A percentile compares a stretch with the other conserved stretches of the same genome.
phyloP scores from a whole-genome alignment of 2,329 filamentous ascomycete genomes.

The Ascochyta lentis region DNA sequence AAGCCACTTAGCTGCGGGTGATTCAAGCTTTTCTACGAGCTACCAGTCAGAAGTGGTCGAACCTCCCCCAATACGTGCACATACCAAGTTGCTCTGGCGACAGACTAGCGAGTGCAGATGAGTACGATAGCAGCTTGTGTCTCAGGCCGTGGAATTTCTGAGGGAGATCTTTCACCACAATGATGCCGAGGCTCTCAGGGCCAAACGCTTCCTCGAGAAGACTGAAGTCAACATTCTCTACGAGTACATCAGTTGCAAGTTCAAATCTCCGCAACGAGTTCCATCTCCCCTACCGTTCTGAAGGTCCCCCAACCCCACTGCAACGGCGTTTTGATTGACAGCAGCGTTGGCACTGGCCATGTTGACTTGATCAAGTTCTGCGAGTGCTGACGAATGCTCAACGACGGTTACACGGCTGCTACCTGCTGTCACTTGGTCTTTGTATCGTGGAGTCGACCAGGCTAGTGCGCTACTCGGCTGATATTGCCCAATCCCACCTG shows the following conservation, averaged over 20 bases:
- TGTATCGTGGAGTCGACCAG: slow-evolving; percentile 13
- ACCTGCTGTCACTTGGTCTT: slow-evolving; percentile 17
- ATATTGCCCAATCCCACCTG: slow-evolving; percentile 32
- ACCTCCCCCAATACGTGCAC: slow-evolving; percentile 19
- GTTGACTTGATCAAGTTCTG: not conserved
- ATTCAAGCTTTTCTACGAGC: slow-evolving; percentile 54
- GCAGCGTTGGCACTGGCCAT: slow-evolving; percentile 32
- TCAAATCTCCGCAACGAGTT: not conserved
- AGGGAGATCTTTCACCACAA: slow-evolving; percentile 89
- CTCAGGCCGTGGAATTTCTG: slow-evolving; percentile 74
- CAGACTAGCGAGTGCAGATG: slow-evolving; percentile 87
- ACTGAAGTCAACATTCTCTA: slow-evolving; percentile 71
- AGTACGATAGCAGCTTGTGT: slow-evolving; percentile 78
- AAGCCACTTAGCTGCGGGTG: slow-evolving; percentile 63
- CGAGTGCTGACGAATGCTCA: not conserved
- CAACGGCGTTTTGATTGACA: slow-evolving; percentile 37
- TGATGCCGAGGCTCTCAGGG: slow-evolving; percentile 86
- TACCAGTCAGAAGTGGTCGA: slow-evolving; percentile 10
- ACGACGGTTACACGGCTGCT: slow-evolving; percentile 5
- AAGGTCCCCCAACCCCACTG: slow-evolving; percentile 50
- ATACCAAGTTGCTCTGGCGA: slow-evolving; percentile 73
- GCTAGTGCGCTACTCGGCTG: slow-evolving; percentile 20
- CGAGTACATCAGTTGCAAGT: slow-evolving; percentile 8
- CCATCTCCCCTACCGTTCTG: slow-evolving; percentile 50
- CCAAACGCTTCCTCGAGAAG: slow-evolving; percentile 83